Conservation (phyloP, 208 protist genomes). For the Trichomonas vaginalis region DNA sequence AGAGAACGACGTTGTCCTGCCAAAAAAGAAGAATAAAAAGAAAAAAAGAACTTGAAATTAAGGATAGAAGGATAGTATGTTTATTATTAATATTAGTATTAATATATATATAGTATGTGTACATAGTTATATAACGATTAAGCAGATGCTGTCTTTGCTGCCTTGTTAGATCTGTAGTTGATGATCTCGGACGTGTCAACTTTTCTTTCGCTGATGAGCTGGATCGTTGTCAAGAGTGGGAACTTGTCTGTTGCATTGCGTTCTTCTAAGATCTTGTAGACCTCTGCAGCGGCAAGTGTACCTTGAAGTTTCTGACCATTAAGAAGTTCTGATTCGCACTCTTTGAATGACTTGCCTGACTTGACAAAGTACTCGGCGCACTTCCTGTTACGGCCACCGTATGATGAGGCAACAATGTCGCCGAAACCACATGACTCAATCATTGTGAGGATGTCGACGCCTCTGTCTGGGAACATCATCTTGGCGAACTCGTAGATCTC, state of each 20-base stretch:
- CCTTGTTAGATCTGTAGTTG: background rate
- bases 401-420: slow-evolving; percentile 40
- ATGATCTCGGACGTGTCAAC: background rate
- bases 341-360: slow-evolving; percentile 31
- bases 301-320: slow-evolving; percentile 51
- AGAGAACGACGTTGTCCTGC: too few relatives aligned
- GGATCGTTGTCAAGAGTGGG: background rate
- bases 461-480: background rate
- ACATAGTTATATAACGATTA: too few relatives aligned
- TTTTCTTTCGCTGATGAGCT: background rate
- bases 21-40: too few relatives aligned
- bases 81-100: too few relatives aligned
- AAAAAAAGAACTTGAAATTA: too few relatives aligned
- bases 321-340: slow-evolving; percentile 45
- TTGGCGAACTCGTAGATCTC: slow-evolving; percentile 19
- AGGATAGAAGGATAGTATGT: too few relatives aligned
- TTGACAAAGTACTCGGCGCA: slow-evolving; percentile 39
- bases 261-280: slow-evolving; percentile 17
- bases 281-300: slow-evolving; percentile 41
- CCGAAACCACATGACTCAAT: slow-evolving; percentile 32
- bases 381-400: slow-evolving; percentile 44
- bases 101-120: too few relatives aligned
- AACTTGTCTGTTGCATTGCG: background rate
- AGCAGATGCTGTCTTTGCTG: too few relatives aligned
- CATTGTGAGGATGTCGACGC: slow-evolving; percentile 20